Percentiles rank a stretch among this genome's conserved stretches.
Conservation (phyloP, 768 basidiomycete genomes). For the Tylopilus plumbeoviolaceoides region DNA sequence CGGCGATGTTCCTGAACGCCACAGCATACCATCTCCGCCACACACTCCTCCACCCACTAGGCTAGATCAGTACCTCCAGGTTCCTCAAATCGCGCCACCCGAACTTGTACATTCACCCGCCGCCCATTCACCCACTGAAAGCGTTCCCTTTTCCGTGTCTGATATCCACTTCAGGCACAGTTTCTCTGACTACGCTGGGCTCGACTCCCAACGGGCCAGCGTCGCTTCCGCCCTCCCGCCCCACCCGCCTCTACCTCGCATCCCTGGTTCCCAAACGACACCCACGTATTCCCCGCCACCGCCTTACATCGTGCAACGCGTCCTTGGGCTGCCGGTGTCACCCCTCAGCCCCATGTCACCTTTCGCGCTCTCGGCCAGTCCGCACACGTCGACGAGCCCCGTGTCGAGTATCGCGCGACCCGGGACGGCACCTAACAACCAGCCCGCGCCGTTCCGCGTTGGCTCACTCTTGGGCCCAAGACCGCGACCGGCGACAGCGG, state of each 20-base stretch:
- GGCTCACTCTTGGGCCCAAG: slow-evolving; percentile 29
- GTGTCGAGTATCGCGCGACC: neutral
- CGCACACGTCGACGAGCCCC: neutral
- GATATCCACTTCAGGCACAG: slow-evolving; percentile 49
- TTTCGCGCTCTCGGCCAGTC: neutral
- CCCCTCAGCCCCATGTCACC: slow-evolving; percentile 17
- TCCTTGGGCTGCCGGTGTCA: slow-evolving; percentile 26
- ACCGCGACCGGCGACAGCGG: slow-evolving; percentile 22
- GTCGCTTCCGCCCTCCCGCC: slow-evolving; percentile 37
- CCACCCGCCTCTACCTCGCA: slow-evolving; percentile 38
- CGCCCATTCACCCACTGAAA: slow-evolving; percentile 51
- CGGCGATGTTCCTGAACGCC: slow-evolving; percentile 14
- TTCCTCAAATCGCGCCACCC: slow-evolving; percentile 21
- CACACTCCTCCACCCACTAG: slow-evolving; percentile 6
- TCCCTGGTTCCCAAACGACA: slow-evolving; percentile 17
- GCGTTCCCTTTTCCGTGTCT: slow-evolving; percentile 52
- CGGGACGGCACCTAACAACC: slow-evolving; percentile 4
- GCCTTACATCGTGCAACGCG: slow-evolving; percentile 31
- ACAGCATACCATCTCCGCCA: slow-evolving; percentile 17
- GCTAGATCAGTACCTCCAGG: slow-evolving; percentile 27
- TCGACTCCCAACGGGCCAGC: slow-evolving; percentile 33
- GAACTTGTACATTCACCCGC: slow-evolving; percentile 24
- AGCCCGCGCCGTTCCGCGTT: slow-evolving; percentile 8
- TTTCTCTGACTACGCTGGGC: slow-evolving; percentile 26
- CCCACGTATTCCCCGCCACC: slow-evolving; percentile 20